A percentile compares a stretch with the other conserved stretches of the same genome.
Evolutionary conservation across 2,329 filamentous ascomycete genomes (phyloP).

Genomic region (Moelleriella libera): DNA sequence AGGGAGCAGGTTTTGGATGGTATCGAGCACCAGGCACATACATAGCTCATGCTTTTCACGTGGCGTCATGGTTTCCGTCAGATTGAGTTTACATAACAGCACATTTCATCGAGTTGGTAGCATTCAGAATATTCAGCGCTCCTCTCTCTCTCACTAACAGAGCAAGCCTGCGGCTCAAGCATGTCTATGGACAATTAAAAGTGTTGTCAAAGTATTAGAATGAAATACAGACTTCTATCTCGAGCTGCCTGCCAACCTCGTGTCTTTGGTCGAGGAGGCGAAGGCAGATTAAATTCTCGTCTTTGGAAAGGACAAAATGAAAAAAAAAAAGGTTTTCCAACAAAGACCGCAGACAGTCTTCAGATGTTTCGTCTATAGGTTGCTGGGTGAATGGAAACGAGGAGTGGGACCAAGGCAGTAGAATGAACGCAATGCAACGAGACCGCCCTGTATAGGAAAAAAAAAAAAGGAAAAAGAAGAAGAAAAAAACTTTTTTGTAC

Average conservation of each 20-base stretch:
- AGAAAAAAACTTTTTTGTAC: slow-evolving; percentile 1
- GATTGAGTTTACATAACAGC: too few relatives aligned
- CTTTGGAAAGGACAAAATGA: background rate
- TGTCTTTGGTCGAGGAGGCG: background rate
- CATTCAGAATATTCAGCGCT: too few relatives aligned
- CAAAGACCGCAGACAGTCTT: background rate
- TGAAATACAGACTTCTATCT: background rate
- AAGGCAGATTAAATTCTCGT: background rate
- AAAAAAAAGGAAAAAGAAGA: background rate
- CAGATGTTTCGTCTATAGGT: slow-evolving; percentile 1
- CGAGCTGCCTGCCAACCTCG: background rate
- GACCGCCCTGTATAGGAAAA: background rate
- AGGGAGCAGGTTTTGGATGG: too few relatives aligned
- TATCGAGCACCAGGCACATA: too few relatives aligned
- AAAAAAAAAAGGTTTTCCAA: background rate
- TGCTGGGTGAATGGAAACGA: background rate
- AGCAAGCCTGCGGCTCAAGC: background rate
- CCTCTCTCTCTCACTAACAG: background rate
- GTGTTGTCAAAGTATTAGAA: background rate
- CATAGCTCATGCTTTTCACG: too few relatives aligned
- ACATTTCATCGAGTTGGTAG: too few relatives aligned
- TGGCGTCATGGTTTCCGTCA: too few relatives aligned
- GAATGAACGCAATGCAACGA: background rate
- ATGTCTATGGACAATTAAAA: background rate
- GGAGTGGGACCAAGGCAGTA: background rate